Percentiles rank a stretch among this genome's conserved stretches.
Evolutionary conservation across 306 rosid genomes (phyloP).

Genomic region (Cicer bijugum): DNA sequence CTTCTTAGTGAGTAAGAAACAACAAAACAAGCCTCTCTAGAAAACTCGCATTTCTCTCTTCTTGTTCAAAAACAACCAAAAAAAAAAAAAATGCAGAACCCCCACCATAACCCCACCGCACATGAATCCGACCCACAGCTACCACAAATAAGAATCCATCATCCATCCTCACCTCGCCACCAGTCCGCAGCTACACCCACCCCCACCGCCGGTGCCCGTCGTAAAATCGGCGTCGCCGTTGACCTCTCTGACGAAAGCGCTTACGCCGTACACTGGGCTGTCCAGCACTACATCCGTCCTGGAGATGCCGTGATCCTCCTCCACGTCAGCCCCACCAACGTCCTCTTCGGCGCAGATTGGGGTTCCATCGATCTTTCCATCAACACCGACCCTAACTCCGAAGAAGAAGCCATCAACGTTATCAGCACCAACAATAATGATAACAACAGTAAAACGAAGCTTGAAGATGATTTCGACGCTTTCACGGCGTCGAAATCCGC

Average conservation of each 20-base stretch:
- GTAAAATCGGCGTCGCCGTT: constrained; percentile 91
- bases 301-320: constrained; percentile 97
- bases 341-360: constrained; percentile 99
- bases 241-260: constrained; percentile 98
- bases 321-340: constrained; percentile 94
- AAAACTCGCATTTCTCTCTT: constrained; percentile 23
- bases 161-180: constrained; percentile 83
- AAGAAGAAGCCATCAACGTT: constrained; percentile 39
- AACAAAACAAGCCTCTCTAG: constrained; percentile 1
- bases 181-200: constrained; percentile 71
- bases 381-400: constrained; percentile 51
- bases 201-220: constrained; percentile 96
- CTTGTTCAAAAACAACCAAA: background rate
- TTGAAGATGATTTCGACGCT: constrained; percentile 88
- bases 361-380: constrained; percentile 81
- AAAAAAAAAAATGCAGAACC: constrained; percentile 48
- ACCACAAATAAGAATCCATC: constrained; percentile 88
- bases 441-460: constrained; percentile 52
- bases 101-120: constrained; percentile 47
- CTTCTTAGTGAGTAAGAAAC: background rate
- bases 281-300: constrained; percentile 88
- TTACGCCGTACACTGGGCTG: constrained; percentile 96
- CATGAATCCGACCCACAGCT: constrained; percentile 78
- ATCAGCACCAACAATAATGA: constrained; percentile 41
- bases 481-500: constrained; percentile 79